Base-by-base conservation (phyloP, 768 basidiomycete species). In the Collybia sp. region DNA sequence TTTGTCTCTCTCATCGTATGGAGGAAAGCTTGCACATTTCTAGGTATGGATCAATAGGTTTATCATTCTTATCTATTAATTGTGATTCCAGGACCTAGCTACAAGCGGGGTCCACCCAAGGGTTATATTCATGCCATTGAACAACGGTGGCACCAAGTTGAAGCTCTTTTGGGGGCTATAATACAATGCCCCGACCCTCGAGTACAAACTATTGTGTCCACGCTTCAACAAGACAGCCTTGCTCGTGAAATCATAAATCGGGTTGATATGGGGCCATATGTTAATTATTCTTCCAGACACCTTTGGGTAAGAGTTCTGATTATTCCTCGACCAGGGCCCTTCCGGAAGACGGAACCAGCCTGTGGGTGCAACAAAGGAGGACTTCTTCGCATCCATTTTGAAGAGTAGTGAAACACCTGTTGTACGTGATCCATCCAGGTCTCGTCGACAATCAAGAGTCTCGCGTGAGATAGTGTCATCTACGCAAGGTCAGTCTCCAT, bases 91-190 rank as follows among this genome's bases (percentile, higher is more conserved):
- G 87, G 83, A 38, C 85, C 85, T 0, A 87, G 83, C 57, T 85
- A 84, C 61, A 87, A 86, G 58, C 83, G 90, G 8, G 91, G 90
- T 9, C 87, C 87, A 9, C 88, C 88, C 5, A 90, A 90, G 58
- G 92, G 92, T 15, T 94, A 94, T 61, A 93, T 94, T 42, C 88
- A 93, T 61, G 91, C 91, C 33, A 92, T 94, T 43, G 92, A 94
- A 66, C 86, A 88, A 48, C 67, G 91, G 56, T 87, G 92, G 82
- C 92, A 94, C 55, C 88, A 93, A 59, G 87, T 93, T 55, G 93
- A 94, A 64, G 87, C 90, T 11, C 68, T 94, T n/a, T 72, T 94
- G 5, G 92, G 89, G 31, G 83, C 85, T 11, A 73, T 94, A 43
- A 71, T 93, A 42, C 79, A 85, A 54, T 87, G 85, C 47, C 73